Percentiles rank a stretch among this genome's conserved stretches.
phyloP scores from a whole-genome alignment of 805 yeast genomes.

The Ogataea paradorogensis region DNA sequence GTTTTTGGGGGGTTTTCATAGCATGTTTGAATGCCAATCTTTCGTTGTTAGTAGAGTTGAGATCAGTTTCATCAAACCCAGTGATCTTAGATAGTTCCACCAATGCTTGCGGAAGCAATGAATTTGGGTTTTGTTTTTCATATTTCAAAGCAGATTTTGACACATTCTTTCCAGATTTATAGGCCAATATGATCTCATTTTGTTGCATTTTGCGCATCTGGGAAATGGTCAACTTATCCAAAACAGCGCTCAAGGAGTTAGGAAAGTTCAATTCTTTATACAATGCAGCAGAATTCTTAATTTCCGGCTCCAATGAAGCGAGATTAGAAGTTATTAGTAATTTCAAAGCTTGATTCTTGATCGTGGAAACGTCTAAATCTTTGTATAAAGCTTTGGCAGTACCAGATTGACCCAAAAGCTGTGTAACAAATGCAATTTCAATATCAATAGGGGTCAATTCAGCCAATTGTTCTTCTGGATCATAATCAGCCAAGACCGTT shows the following conservation, averaged over 20 bases:
- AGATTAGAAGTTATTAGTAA: constrained; percentile 46
- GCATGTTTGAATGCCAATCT: constrained; percentile 36
- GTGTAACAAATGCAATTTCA: constrained; percentile 57
- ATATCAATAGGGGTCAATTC: constrained; percentile 61
- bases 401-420: constrained; percentile 33
- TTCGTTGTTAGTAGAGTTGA: constrained; percentile 26
- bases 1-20: constrained; percentile 26
- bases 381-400: constrained; percentile 39
- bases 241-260: constrained; percentile 24
- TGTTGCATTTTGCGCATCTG: constrained; percentile 42
- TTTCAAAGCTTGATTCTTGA: constrained; percentile 40
- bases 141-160: constrained; percentile 19
- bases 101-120: constrained; percentile 28
- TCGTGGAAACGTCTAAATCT: constrained; percentile 28
- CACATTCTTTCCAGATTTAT: constrained; percentile 35
- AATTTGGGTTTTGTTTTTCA: constrained; percentile 22
- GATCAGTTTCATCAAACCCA: constrained; percentile 15
- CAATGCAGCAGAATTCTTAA: constrained; percentile 24
- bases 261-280: constrained; percentile 33
- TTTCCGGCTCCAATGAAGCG: constrained; percentile 28
- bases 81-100: constrained; percentile 20
- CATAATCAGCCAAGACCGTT: constrained; percentile 37
- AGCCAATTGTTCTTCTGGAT: constrained; percentile 43
- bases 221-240: constrained; percentile 35
- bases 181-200: constrained; percentile 44